Base-by-base conservation (phyloP, 768 basidiomycete genomes). In the Hygrophoropsis aurantiaca region DNA sequence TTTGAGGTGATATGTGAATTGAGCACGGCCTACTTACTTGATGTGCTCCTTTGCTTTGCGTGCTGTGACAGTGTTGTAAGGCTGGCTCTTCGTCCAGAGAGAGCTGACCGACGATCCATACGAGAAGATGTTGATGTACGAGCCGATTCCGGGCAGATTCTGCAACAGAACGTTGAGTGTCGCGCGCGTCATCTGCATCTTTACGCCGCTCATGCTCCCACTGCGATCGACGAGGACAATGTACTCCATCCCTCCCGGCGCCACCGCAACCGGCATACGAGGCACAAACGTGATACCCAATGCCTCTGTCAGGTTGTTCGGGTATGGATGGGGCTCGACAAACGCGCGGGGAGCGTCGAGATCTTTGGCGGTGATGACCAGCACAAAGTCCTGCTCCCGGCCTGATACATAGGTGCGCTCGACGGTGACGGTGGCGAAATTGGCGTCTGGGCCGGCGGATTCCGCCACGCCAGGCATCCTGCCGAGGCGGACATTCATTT, bases 131-230 rank as follows among this genome's bases (percentile, higher is more conserved):
- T 52, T 49, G 41, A 52, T 49, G 7, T 13, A n/a, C 4, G 49
- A 47, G 44, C 24, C 34, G 11, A 30, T 39, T 23, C 19, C 16
- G 21, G 49, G 49, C 25, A 50, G 44, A 18, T 23, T 27, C 21
- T 38, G 32, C 16, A 51, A 40, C 36, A 51, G 35, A 24, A 51
- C 33, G n/a, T 48, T 39, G 15, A 51, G 40, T 11, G 50, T 39
- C 16, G 33, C 30, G 46, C n/a, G 11, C 11, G 25, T 16, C 20
- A 27, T 21, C 26, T 42, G 27, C 41, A 24, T 42, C 27, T 30
- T 30, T 7, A 30, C 27, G 27, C 27, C 27, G 27, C 13, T 30
- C 41, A 42, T 42, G 41, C 41, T 42, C 8, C 41, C 25, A 42
- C 41, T 42, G 16, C 41, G 41, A 27, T 42, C 41, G 5, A 42